Conservation (phyloP, 176 grass and related monocot genomes). For the Areca catechu region DNA sequence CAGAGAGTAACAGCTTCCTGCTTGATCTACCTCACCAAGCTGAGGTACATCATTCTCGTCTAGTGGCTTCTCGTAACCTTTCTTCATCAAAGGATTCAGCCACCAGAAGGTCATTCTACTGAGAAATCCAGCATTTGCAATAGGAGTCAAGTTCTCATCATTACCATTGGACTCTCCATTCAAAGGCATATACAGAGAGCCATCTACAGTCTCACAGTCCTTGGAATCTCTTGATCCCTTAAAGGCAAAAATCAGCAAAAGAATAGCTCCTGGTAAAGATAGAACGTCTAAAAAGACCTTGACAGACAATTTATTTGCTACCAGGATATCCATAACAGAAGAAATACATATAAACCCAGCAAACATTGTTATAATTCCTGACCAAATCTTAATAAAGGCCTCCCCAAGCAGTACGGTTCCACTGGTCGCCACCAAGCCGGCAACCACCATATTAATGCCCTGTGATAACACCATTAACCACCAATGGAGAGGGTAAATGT, state of each 20-base stretch:
- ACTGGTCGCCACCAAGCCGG: conserved; percentile 25
- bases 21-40: conserved; percentile 37
- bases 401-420: no score
- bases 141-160: conserved; percentile 26
- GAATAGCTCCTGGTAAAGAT: conserved; percentile 34
- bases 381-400: no score
- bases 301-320: conserved; percentile 21
- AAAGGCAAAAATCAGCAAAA: conserved; percentile 33
- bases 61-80: conserved; percentile 65
- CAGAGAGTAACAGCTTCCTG: conserved; percentile 37
- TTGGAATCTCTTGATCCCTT: conserved; percentile 11
- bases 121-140: conserved; percentile 53
- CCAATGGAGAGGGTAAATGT: conserved; percentile 28
- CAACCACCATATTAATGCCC: conserved; percentile 31
- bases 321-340: conserved; percentile 34
- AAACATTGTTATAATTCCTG: conserved; percentile 15
- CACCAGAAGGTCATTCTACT: conserved; percentile 85
- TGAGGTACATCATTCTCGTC: conserved; percentile 79
- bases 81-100: conserved; percentile 80
- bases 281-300: conserved; percentile 54
- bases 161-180: conserved; percentile 19
- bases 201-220: conserved; percentile 10
- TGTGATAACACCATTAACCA: conserved; percentile 40
- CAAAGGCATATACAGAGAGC: conserved; percentile 45
- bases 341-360: conserved; percentile 37